A percentile compares a stretch with the other conserved stretches of the same genome.
Evolutionary conservation across 2,329 filamentous ascomycete genomes (phyloP).

Genomic region (Chaetomium sp.): DNA sequence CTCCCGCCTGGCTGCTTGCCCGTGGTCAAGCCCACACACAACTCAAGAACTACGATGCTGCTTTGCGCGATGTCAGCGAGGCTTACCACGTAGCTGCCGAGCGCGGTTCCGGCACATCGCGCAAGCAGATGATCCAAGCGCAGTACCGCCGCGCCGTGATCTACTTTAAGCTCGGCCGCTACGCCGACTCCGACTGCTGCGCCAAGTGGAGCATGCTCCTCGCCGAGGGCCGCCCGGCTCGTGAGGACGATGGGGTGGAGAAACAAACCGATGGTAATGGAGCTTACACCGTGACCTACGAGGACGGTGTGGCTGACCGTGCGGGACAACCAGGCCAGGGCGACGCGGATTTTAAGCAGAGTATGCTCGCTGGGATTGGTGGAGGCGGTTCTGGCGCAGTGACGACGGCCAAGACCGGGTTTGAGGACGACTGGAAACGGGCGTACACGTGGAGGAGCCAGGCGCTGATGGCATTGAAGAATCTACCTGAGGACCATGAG

Average conservation of each 20-base stretch:
- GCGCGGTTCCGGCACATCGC: constrained; percentile 52
- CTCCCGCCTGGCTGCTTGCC: constrained; percentile 72
- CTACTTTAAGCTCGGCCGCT: constrained; percentile 61
- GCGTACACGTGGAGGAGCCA: constrained; percentile 43
- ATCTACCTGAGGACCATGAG: constrained; percentile 38
- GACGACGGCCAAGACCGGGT: constrained; percentile 17
- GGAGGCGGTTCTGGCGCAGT: not conserved
- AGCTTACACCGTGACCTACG: constrained; percentile 38
- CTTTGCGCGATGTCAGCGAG: constrained; percentile 63
- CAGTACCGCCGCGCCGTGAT: constrained; percentile 75
- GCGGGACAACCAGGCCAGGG: constrained; percentile 19
- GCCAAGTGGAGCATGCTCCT: constrained; percentile 51
- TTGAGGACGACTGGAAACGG: constrained; percentile 30
- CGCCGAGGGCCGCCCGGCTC: constrained; percentile 32
- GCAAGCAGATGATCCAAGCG: constrained; percentile 70
- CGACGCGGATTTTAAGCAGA: not conserved
- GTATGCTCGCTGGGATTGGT: not conserved
- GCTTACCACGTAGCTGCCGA: constrained; percentile 56
- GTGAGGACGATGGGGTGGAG: constrained; percentile 33
- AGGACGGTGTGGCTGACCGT: constrained; percentile 27
- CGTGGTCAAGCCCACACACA: constrained; percentile 74
- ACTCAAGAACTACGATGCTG: constrained; percentile 51
- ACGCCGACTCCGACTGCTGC: constrained; percentile 68
- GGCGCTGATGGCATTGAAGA: constrained; percentile 39
- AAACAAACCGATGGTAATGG: constrained; percentile 39